These are phyloP conservation scores for Passiflora organensis DNA, from an alignment of 345 rosid species.

Conservation along the genomic window DNA sequence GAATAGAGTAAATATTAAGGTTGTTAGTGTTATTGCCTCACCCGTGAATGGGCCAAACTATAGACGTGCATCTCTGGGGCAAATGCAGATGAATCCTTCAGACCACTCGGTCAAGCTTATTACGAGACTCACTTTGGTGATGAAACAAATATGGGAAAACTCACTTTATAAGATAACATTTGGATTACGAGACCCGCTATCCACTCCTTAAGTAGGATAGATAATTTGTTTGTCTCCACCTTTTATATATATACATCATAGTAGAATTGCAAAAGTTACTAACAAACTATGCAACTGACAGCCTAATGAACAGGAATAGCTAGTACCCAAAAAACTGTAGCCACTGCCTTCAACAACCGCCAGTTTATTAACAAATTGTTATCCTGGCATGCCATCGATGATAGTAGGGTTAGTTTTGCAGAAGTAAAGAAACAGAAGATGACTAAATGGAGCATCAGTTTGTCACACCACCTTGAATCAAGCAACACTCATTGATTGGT, in stretches of 20 bases:
- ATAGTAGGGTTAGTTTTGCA: background rate
- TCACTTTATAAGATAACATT: constrained; percentile 6
- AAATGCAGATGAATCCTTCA: no score
- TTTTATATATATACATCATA: constrained; percentile 14
- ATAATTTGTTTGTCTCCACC: background rate
- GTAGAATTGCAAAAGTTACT: constrained; percentile 4
- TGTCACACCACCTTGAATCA: constrained; percentile 20
- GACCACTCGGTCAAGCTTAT: no score
- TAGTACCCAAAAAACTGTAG: background rate
- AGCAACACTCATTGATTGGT: constrained; percentile 30
- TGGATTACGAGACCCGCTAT: constrained; percentile 2
- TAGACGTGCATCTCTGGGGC: no score
- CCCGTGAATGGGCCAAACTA: no score
- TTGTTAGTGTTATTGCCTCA: no score
- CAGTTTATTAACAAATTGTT: background rate
- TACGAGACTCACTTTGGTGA: no score
- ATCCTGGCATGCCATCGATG: constrained; percentile 3
- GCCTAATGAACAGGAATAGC: constrained; percentile 7
- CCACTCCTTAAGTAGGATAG: constrained; percentile 1
- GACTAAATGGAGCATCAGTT: no score
- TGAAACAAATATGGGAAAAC: background rate
- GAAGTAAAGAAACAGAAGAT: background rate
- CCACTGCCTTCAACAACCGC: constrained; percentile 12
- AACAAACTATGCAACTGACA: constrained; percentile 7
- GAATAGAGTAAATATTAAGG: no score